phyloP scores from a whole-genome alignment of 805 yeast genomes.

The Nematodospora valgi region DNA sequence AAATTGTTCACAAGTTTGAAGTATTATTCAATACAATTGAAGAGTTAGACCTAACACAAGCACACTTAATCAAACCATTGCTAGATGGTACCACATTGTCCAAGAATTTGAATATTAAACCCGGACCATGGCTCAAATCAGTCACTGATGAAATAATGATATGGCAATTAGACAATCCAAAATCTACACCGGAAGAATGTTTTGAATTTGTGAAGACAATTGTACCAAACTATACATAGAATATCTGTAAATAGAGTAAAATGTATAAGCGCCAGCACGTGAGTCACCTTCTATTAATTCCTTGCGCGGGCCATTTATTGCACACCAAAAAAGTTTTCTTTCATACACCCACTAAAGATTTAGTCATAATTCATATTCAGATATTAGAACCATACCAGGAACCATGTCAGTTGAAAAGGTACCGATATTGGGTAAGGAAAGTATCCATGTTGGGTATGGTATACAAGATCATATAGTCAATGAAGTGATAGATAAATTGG shows the following conservation, averaged over 20 bases:
- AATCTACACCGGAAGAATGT: conserved; percentile 51
- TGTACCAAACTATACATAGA: conserved; percentile 14
- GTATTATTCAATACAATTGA: conserved; percentile 29
- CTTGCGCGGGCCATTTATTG: not conserved
- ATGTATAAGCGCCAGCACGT: not conserved
- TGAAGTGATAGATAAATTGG: conserved; percentile 56
- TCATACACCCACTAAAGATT: not conserved
- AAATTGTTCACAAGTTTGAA: conserved; percentile 24
- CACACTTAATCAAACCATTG: conserved; percentile 55
- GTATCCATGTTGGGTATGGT: conserved; percentile 87
- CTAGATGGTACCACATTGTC: conserved; percentile 74
- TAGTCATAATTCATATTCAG: conserved; percentile 1
- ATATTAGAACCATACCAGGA: not conserved
- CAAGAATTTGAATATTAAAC: conserved; percentile 50
- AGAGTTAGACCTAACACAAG: conserved; percentile 35
- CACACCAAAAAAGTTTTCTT: conserved; percentile 4
- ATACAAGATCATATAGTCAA: conserved; percentile 70
- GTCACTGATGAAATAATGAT: conserved; percentile 52
- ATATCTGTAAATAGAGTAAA: conserved; percentile 1
- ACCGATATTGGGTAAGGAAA: conserved; percentile 73
- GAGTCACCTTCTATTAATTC: not conserved
- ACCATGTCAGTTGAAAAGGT: conserved; percentile 47
- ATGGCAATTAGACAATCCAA: conserved; percentile 81
- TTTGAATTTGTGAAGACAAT: conserved; percentile 36
- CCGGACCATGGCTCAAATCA: conserved; percentile 84